Conservation (phyloP, 2,329 filamentous ascomycete genomes). For the Diplodia sapinea region DNA sequence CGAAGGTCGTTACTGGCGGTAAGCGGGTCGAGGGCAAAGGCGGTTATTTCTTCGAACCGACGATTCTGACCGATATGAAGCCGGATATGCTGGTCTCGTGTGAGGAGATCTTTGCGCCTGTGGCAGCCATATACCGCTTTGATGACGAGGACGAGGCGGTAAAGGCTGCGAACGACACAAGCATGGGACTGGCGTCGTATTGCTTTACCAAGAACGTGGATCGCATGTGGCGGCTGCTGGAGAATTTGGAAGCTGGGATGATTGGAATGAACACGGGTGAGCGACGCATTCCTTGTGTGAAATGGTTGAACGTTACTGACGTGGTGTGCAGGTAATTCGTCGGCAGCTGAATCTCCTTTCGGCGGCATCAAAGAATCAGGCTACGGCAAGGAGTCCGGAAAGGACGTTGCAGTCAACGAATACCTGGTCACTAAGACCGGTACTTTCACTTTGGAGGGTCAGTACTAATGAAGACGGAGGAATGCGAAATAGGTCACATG, state of each 20-base stretch:
- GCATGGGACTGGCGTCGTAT: conserved; percentile 48
- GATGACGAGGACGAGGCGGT: conserved; percentile 50
- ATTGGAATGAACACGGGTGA: conserved; percentile 41
- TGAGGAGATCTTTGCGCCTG: conserved; percentile 49
- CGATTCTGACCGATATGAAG: conserved; percentile 46
- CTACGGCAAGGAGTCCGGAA: conserved; percentile 67
- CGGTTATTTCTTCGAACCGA: conserved; percentile 36
- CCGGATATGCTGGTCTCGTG: conserved; percentile 44
- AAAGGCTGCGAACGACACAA: conserved; percentile 47
- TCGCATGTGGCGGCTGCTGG: conserved; percentile 41
- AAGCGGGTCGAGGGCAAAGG: conserved; percentile 52
- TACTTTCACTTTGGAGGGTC: conserved; percentile 58
- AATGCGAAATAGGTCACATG: neutral
- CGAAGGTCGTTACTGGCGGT: conserved; percentile 67
- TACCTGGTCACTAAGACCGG: conserved; percentile 66
- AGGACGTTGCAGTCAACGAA: conserved; percentile 64
- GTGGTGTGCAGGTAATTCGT: conserved; percentile 37
- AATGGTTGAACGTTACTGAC: neutral
- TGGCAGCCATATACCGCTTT: conserved; percentile 45
- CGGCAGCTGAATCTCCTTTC: conserved; percentile 65
- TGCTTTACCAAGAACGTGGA: conserved; percentile 51
- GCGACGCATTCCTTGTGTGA: neutral
- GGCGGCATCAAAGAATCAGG: conserved; percentile 68
- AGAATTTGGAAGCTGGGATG: conserved; percentile 44
- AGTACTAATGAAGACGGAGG: conserved; percentile 8